A percentile compares a stretch with the other conserved stretches of the same genome.
Evolutionary conservation across 2,329 filamentous ascomycete genomes (phyloP).

Genomic region (Harringtonia aguacate): DNA sequence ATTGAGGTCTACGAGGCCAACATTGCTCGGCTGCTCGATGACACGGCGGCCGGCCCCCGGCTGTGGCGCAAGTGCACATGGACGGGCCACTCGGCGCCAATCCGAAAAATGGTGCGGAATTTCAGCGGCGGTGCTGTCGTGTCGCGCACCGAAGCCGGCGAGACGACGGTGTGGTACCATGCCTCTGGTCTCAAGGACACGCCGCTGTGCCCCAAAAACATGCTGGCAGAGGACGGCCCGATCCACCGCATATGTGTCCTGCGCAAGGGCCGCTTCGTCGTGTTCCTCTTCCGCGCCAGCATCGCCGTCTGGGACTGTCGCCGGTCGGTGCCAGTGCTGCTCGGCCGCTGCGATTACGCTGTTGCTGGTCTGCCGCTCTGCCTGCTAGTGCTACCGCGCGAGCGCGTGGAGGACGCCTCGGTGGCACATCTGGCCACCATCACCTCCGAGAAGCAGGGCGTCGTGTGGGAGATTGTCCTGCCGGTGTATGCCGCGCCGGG

Average conservation of each 20-base stretch:
- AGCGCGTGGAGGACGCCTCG: conserved; percentile 43
- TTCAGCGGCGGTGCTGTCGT: conserved; percentile 70
- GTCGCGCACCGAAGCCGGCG: conserved; percentile 67
- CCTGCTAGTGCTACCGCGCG: conserved; percentile 60
- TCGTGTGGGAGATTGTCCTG: conserved; percentile 69
- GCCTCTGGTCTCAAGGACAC: conserved; percentile 37
- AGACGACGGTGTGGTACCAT: conserved; percentile 78
- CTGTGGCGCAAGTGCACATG: conserved; percentile 56
- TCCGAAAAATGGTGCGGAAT: conserved; percentile 81
- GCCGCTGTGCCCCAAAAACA: conserved; percentile 37
- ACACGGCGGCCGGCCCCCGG: conserved; percentile 48
- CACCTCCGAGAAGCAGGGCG: conserved; percentile 63
- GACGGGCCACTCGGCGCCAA: conserved; percentile 72
- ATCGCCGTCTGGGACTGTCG: conserved; percentile 76
- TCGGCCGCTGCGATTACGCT: conserved; percentile 49
- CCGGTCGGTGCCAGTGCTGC: conserved; percentile 40
- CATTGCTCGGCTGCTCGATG: conserved; percentile 72
- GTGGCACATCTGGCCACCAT: conserved; percentile 70
- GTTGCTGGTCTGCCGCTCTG: conserved; percentile 65
- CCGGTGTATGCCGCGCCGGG: no score
- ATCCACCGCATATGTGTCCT: conserved; percentile 75
- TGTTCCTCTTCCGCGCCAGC: conserved; percentile 63
- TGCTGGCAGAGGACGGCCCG: conserved; percentile 55
- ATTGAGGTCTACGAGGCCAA: conserved; percentile 74
- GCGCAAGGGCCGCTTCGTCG: conserved; percentile 64